Conservation (phyloP, 768 basidiomycete genomes). For the Dictyophora rubrovolvata region DNA sequence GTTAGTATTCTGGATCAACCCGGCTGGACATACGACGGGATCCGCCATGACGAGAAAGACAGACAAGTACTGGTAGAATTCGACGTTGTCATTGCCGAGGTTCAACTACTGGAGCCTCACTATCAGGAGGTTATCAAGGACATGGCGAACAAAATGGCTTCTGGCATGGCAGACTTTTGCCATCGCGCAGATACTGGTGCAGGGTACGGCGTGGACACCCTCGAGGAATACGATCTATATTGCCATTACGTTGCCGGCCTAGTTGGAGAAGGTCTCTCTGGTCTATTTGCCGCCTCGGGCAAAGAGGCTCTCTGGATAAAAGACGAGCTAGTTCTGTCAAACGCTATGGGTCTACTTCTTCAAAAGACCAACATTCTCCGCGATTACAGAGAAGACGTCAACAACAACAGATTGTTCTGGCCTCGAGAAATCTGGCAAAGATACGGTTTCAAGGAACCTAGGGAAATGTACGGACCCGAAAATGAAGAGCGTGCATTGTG, state of each 20-base stretch:
- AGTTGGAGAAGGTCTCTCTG: conserved; percentile 89
- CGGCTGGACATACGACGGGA: conserved; percentile 80
- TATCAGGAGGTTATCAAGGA: conserved; percentile 75
- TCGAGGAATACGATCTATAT: conserved; percentile 90
- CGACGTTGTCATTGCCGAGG: conserved; percentile 68
- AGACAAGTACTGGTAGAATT: conserved; percentile 78
- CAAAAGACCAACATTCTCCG: conserved; percentile 99
- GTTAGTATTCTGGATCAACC: conserved; percentile 68
- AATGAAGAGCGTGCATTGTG: conserved; percentile 60
- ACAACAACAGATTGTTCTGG: conserved; percentile 86
- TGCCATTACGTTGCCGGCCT: conserved; percentile 98
- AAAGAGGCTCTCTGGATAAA: conserved; percentile 71
- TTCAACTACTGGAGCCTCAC: conserved; percentile 50
- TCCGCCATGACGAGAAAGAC: conserved; percentile 84
- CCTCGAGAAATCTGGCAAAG: conserved; percentile 84
- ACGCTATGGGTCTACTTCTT: conserved; percentile 89
- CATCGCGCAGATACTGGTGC: conserved; percentile 63
- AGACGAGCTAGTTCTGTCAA: conserved; percentile 76
- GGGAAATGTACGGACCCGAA: conserved; percentile 51
- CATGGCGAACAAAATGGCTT: conserved; percentile 79
- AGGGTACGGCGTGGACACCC: conserved; percentile 49
- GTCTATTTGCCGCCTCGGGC: conserved; percentile 75
- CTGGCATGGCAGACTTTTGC: conserved; percentile 93
- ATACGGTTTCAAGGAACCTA: conserved; percentile 64
- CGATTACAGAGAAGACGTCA: conserved; percentile 86